phyloP scores from a whole-genome alignment of 306 rosid species.

The Psophocarpus tetragonolobus region DNA sequence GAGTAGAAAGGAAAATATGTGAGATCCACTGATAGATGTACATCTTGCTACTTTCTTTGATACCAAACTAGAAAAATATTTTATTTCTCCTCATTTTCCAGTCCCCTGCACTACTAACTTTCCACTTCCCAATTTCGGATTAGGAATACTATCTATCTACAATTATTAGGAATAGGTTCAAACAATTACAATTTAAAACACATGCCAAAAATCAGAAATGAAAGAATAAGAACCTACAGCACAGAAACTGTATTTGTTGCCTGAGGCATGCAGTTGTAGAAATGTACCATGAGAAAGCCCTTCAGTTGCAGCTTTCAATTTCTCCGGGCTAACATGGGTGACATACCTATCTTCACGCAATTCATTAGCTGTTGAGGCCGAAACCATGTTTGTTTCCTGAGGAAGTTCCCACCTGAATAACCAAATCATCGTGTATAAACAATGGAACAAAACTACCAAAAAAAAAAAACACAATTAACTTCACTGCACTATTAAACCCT shows the following conservation, averaged over 20 bases:
- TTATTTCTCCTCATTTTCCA: too few relatives aligned
- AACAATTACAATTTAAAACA: background rate
- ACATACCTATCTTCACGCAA: constrained; percentile 61
- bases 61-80: too few relatives aligned
- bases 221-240: background rate
- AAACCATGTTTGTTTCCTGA: constrained; percentile 30
- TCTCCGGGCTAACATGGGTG: constrained; percentile 59
- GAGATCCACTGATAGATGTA: too few relatives aligned
- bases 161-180: background rate
- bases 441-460: background rate
- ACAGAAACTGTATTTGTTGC: too few relatives aligned
- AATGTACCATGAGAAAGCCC: constrained; percentile 68
- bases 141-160: constrained; percentile 7
- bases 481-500: background rate
- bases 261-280: too few relatives aligned
- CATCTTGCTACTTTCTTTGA: too few relatives aligned
- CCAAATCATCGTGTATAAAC: constrained; percentile 3
- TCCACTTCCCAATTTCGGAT: too few relatives aligned
- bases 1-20: too few relatives aligned
- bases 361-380: constrained; percentile 90
- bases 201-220: background rate
- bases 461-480: background rate
- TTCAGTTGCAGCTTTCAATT: constrained; percentile 91
- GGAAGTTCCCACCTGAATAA: constrained; percentile 82
- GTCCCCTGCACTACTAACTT: too few relatives aligned